Conservation (phyloP, 2,329 filamentous ascomycete species). For the Elsinoe perseae region DNA sequence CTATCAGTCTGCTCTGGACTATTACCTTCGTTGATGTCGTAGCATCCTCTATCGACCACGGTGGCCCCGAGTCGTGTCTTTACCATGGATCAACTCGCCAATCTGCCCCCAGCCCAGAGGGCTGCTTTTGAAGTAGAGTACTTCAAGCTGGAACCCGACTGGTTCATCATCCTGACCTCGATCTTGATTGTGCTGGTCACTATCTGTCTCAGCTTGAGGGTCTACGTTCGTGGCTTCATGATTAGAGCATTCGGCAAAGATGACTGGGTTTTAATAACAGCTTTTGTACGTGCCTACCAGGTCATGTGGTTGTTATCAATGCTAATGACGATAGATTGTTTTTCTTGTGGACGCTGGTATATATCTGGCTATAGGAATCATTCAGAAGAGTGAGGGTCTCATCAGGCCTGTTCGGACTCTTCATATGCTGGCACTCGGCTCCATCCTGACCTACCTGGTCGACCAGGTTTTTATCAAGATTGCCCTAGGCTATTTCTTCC, state of each 20-base stretch:
- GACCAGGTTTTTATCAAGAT: constrained; percentile 19
- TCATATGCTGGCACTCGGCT: constrained; percentile 10
- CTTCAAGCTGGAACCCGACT: constrained; percentile 12
- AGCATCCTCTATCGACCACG: background rate
- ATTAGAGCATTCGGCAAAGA: constrained; percentile 18
- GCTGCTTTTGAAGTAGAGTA: constrained; percentile 10
- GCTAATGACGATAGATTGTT: constrained; percentile 5
- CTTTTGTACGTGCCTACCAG: constrained; percentile 3
- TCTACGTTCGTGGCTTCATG: constrained; percentile 16
- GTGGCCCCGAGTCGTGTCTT: background rate
- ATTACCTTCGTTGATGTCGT: background rate
- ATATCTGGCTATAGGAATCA: constrained; percentile 13
- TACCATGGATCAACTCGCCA: background rate
- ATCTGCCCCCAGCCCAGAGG: background rate
- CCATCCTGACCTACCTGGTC: constrained; percentile 15
- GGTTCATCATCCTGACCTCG: constrained; percentile 9
- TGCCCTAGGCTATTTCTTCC: constrained; percentile 19
- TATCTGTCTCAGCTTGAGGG: constrained; percentile 7
- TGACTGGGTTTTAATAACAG: constrained; percentile 14
- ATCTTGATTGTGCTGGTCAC: constrained; percentile 16
- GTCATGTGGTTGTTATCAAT: background rate
- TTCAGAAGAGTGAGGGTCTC: constrained; percentile 14
- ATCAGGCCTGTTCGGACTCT: background rate
- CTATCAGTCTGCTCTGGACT: background rate
- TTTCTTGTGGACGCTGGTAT: constrained; percentile 16